Evolutionary conservation across 2,329 filamentous ascomycete genomes (phyloP), one percentile per base, ranked within the genome.

Genomic region (Fusarium sp.): DNA sequence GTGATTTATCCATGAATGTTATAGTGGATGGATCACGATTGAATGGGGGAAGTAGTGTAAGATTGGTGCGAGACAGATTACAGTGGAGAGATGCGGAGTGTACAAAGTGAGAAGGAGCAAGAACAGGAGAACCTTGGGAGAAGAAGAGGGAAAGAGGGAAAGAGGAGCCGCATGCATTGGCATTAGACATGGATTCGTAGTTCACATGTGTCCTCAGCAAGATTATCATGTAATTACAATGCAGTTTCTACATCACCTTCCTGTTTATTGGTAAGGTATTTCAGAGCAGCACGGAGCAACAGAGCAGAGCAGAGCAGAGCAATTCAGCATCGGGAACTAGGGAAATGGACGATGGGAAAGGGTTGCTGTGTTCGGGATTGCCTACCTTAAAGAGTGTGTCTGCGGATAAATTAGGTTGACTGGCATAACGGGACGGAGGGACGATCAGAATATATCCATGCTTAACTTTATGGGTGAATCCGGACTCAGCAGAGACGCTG

Each of bases 21-120:
- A 74, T 67, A 69, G 73, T 57, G 73, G 73, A 74, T 74, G 67
- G 69, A 66, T 69, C 67, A 65, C 44, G 66, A 73, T 65, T 69
- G 70, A 61, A 69, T 58, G 74, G 62, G 63, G 58, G 62, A 39
- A n/a, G 35, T 54, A 54, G 49, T 54, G 25, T 15, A 63, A 65
- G 66, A 69, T 72, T 73, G 70, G 72, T 67, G 60, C 48, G 62
- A 76, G 66, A 39, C 48, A 57, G 67, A 69, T 64, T 66, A 59
- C 37, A 59, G 70, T 66, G 70, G 72, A 71, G 57, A 64, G 57
- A 38, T 35, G 56, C 52, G 66, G 60, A 69, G 55, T 60, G 63
- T 56, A 70, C 70, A 63, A 68, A 71, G 66, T 41, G 58, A 73
- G 70, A 73, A 69, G 66, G 70, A 73, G 70, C 49, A 73, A 39